phyloP scores from a whole-genome alignment of 2,329 filamentous ascomycete genomes.

The Venturia oleaginea region DNA sequence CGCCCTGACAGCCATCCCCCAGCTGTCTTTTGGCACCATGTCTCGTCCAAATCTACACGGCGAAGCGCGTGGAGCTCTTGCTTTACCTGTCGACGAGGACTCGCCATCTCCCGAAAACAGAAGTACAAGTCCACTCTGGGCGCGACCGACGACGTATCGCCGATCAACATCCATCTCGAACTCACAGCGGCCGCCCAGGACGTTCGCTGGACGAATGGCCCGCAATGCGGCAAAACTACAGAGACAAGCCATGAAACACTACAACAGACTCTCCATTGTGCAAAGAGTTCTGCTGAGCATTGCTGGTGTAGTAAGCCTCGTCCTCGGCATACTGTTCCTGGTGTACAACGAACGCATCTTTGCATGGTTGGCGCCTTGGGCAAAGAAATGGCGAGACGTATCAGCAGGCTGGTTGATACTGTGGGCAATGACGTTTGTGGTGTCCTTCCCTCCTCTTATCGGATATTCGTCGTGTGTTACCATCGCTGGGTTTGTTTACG shows the following conservation, averaged over 20 bases:
- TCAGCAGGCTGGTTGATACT: constrained; percentile 64
- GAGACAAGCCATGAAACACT: constrained; percentile 29
- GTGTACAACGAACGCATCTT: constrained; percentile 77
- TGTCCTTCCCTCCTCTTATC: constrained; percentile 79
- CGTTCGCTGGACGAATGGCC: constrained; percentile 9
- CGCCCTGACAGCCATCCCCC: constrained; percentile 1
- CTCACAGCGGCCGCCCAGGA: constrained; percentile 8
- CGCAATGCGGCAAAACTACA: constrained; percentile 21
- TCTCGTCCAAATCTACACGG: background rate
- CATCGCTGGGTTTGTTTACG: constrained; percentile 61
- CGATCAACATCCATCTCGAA: constrained; percentile 8
- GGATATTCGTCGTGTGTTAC: constrained; percentile 75
- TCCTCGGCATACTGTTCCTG: constrained; percentile 58
- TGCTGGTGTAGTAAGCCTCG: constrained; percentile 41
- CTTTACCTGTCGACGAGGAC: constrained; percentile 9
- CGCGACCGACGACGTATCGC: constrained; percentile 10
- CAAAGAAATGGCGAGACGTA: constrained; percentile 66
- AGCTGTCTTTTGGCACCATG: background rate
- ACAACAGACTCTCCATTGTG: constrained; percentile 44
- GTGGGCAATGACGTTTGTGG: constrained; percentile 64
- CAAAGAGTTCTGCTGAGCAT: constrained; percentile 53
- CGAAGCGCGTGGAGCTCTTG: constrained; percentile 12
- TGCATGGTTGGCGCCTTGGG: constrained; percentile 60
- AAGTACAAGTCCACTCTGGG: constrained; percentile 4
- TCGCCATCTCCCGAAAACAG: constrained; percentile 2